Evolutionary conservation across 1,284 basidiomycete species (phyloP).

Genomic region (Thelephora terrestris): DNA sequence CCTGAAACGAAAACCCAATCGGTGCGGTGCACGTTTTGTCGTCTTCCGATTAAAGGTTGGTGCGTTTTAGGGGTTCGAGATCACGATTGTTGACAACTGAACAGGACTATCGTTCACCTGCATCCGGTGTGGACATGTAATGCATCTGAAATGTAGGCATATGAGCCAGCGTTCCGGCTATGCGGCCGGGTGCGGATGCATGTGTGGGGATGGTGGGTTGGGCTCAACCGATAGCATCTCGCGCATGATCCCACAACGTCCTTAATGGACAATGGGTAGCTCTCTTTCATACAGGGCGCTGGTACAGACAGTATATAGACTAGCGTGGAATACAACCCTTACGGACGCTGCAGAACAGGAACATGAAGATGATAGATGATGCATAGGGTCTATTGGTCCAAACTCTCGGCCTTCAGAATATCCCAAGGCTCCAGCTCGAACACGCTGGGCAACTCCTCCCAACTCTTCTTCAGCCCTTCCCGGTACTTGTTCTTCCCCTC

Average conservation of each 20-base stretch:
- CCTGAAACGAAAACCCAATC: slow-evolving; percentile 27
- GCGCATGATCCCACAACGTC: too few species aligned
- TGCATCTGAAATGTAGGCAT: slow-evolving; percentile 58
- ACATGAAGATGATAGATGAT: too few species aligned
- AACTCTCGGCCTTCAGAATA: neutral
- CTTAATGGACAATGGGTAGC: too few species aligned
- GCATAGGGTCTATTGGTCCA: neutral
- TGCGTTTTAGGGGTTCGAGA: neutral
- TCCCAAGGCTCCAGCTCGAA: slow-evolving; percentile 11
- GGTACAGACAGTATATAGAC: too few species aligned
- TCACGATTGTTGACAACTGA: neutral
- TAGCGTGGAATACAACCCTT: too few species aligned
- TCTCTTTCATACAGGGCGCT: too few species aligned
- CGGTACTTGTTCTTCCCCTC: slow-evolving; percentile 7
- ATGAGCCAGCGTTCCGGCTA: slow-evolving; percentile 38
- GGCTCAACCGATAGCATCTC: too few species aligned
- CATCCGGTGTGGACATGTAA: slow-evolving; percentile 53
- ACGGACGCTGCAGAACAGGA: too few species aligned
- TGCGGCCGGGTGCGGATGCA: slow-evolving; percentile 56
- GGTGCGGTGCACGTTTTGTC: slow-evolving; percentile 62
- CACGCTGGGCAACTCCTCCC: slow-evolving; percentile 8
- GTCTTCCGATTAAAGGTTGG: slow-evolving; percentile 70
- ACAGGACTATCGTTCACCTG: slow-evolving; percentile 65
- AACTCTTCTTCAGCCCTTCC: slow-evolving; percentile 3
- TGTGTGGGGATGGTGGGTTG: slow-evolving; percentile 25